Base-by-base conservation (phyloP, 2,329 filamentous ascomycete genomes). In the Coniosporium tulheliwenetii region DNA sequence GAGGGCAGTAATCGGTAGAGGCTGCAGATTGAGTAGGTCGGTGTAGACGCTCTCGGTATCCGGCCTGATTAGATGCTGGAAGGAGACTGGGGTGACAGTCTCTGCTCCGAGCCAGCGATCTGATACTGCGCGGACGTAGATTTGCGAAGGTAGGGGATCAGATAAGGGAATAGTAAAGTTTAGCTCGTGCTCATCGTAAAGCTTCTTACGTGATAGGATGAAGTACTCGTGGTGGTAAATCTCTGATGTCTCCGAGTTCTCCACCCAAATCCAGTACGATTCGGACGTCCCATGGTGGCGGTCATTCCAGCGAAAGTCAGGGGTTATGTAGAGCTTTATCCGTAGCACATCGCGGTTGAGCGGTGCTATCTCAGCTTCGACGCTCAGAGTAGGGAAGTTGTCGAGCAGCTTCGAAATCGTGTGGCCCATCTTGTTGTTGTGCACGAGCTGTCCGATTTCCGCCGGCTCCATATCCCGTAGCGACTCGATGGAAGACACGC, bases 191-290 rank as follows among this genome's bases (percentile, higher is more conserved):
- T 91, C 84, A 56, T 96, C 87, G 49, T 93, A 77, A 2, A 98
- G 70, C 67, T 94, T 95, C 60, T 77, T 84, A 47, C 86, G 73
- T 45, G 78, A 93, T 5, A 98, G 70, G 42, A 98, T 91, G 62
- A 98, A 96, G 61, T 81, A 95, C 57, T 98, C 91, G 48, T 96
- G 85, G 52, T 98, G 91, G 52, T 94, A 96, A 34, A 98, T 96
- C 59, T 96, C 87, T 0, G 85, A 87, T 0, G 87, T 95, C 52
- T 96, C 91, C 0, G 89, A 95, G 56, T 96, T 94, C 59, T 98
- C 91, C 2, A 98, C 89, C 93, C 91, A 98, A 43, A 98, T 81
- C 74, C 93, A 98, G 63, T 93, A 98, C 3, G 89, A 89, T 54
- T 98, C 91, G 0, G 89, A 95, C 2, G 79, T 85, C 13, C 93